Evolutionary conservation across 2,329 filamentous ascomycete genomes (phyloP).

Genomic region (Zymoseptoria ardabiliae): DNA sequence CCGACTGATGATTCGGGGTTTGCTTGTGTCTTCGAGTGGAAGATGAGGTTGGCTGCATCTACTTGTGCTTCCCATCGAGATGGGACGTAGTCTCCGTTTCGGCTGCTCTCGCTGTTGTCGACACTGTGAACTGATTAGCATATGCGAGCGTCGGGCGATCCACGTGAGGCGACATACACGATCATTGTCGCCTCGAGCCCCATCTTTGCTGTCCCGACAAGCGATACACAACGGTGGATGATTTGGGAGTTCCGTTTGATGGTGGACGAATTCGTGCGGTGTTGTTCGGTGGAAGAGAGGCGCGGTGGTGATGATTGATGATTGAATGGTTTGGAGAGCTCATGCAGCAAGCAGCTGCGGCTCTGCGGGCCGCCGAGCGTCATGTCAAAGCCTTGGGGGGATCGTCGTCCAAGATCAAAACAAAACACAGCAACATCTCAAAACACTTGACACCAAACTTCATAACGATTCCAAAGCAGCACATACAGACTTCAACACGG

Average conservation of each 20-base stretch:
- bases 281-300: background rate
- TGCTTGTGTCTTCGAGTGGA: constrained; percentile 87
- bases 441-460: background rate
- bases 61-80: constrained; percentile 94
- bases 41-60: constrained; percentile 90
- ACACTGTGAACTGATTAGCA: constrained; percentile 47
- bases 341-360: background rate
- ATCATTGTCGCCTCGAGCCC: constrained; percentile 99
- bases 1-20: constrained; percentile 97
- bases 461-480: background rate
- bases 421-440: background rate
- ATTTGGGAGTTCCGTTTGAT: background rate
- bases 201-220: constrained; percentile 60
- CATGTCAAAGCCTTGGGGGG: background rate
- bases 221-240: background rate
- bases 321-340: background rate
- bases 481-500: background rate
- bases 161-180: constrained; percentile 45
- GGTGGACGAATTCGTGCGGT: background rate
- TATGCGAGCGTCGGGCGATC: constrained; percentile 10
- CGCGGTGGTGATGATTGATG: background rate
- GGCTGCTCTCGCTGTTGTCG: constrained; percentile 97
- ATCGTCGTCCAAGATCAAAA: background rate
- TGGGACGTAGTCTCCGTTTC: constrained; percentile 88
- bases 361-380: background rate